Conservation (phyloP, 225 moss, liverwort and hornwort species). For the Thuidium tamariscinum region DNA sequence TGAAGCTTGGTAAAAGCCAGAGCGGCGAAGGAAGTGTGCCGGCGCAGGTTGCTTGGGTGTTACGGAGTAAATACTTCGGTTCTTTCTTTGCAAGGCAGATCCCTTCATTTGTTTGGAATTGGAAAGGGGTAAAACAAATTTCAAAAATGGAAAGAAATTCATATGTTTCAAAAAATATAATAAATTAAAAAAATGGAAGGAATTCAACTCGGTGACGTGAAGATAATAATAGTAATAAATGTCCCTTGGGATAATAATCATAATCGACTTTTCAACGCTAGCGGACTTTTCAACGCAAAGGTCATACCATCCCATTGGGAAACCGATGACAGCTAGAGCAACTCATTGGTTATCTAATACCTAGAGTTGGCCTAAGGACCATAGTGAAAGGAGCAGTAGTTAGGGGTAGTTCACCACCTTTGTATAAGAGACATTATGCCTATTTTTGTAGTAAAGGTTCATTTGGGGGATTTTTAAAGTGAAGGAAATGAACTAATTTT, state of each 20-base stretch:
- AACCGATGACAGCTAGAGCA: too few species aligned
- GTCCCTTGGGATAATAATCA: too few species aligned
- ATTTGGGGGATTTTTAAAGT: accelerated
- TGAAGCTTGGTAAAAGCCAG: neutral
- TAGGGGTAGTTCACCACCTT: accelerated
- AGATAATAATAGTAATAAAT: too few species aligned
- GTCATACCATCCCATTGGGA: too few species aligned
- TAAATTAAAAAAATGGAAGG: too few species aligned
- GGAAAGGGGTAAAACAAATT: neutral
- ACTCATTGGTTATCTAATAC: too few species aligned
- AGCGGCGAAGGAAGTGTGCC: neutral
- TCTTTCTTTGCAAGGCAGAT: too few species aligned
- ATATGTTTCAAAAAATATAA: too few species aligned
- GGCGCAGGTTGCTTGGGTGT: neutral
- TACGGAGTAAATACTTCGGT: neutral
- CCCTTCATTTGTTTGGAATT: neutral
- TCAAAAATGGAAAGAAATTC: too few species aligned
- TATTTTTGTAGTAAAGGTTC: neutral
- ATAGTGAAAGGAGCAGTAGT: neutral
- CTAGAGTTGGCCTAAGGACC: neutral
- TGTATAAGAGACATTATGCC: neutral
- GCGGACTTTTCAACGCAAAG: too few species aligned
- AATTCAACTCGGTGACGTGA: too few species aligned
- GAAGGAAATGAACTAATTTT: accelerated
- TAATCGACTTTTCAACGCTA: too few species aligned